A percentile compares a stretch with the other conserved stretches of the same genome.
phyloP scores from a whole-genome alignment of 2,329 filamentous ascomycete genomes.

The Chalaropsis thielavioides region DNA sequence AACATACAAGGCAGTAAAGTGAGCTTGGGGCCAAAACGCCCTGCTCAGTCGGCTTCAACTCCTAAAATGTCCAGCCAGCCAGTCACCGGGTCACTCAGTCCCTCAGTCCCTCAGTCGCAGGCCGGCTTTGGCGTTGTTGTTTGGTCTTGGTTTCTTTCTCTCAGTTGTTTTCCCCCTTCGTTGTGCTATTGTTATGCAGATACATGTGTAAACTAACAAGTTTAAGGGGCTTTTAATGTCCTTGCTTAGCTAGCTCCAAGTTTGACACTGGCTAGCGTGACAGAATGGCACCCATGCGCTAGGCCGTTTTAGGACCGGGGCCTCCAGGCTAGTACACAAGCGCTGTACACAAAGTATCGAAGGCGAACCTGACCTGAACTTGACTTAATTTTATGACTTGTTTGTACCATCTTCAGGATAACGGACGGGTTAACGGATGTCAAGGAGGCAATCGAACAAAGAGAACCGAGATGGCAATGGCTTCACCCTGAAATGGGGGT shows the following conservation, averaged over 20 bases:
- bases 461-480: background rate
- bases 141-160: no score
- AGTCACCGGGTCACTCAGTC: background rate
- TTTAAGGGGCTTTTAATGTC: background rate
- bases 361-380: background rate
- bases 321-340: background rate
- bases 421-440: no score
- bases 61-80: no score
- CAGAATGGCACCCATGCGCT: background rate
- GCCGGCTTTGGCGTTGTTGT: no score
- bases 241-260: background rate
- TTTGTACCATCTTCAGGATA: no score
- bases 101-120: background rate
- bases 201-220: background rate
- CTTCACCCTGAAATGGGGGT: no score
- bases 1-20: no score
- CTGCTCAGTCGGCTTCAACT: no score
- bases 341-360: background rate
- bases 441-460: background rate
- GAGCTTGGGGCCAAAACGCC: no score
- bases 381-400: no score
- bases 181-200: constrained; percentile 2
- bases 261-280: background rate
- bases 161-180: background rate
- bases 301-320: background rate